Conservation (phyloP, 306 rosid genomes). For the Abrus precatorius region DNA sequence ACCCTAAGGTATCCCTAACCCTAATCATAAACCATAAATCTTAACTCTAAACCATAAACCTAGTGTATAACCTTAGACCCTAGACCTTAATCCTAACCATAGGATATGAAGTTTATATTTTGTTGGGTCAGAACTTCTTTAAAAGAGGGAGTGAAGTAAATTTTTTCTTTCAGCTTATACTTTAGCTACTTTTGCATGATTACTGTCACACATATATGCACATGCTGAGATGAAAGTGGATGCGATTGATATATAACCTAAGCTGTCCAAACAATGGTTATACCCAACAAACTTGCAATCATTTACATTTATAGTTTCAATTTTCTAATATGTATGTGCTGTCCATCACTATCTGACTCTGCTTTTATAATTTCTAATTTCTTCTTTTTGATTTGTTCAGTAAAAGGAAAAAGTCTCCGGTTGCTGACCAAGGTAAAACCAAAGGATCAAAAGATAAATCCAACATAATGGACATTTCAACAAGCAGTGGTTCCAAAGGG, state of each 20-base stretch:
- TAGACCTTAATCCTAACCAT: too few species aligned
- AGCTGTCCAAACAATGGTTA: not conserved
- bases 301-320: not conserved
- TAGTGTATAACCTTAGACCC: too few species aligned
- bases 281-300: not conserved
- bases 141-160: not conserved
- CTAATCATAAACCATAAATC: too few species aligned
- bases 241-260: not conserved
- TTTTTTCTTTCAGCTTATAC: slow-evolving; percentile 4
- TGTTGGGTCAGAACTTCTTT: not conserved
- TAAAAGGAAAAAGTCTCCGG: slow-evolving; percentile 41
- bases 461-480: slow-evolving; percentile 37
- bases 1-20: too few species aligned
- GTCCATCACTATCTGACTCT: slow-evolving; percentile 26
- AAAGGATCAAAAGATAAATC: slow-evolving; percentile 55
- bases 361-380: slow-evolving; percentile 17
- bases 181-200: not conserved
- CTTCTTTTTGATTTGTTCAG: slow-evolving; percentile 36
- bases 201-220: not conserved
- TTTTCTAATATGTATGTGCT: not conserved
- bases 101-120: not conserved
- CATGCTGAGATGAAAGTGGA: not conserved
- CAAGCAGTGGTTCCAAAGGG: slow-evolving; percentile 50
- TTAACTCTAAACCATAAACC: too few species aligned
- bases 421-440: slow-evolving; percentile 48